Evolutionary conservation across 2,329 filamentous ascomycete genomes (phyloP), one percentile per base, ranked within the genome.

Genomic region (Penicillium sumatraense): DNA sequence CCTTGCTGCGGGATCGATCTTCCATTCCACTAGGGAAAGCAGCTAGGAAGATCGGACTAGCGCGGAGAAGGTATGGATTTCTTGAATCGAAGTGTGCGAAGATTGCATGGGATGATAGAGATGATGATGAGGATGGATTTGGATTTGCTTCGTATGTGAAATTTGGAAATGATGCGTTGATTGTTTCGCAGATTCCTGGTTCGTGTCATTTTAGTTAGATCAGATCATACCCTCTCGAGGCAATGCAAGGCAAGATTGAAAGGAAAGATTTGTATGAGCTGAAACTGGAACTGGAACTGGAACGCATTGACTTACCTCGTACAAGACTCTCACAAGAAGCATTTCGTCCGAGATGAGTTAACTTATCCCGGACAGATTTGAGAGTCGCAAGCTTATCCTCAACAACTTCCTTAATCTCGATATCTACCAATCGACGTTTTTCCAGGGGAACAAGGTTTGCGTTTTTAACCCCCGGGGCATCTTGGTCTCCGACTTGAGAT

Each of bases 41-140:
- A 1, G 63, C 51, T 11, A 63, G 33, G 18, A 63, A 61, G 29
- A 74, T 61, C 3, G 65, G 58, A n/a, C 72, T 68, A 1, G 65
- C 70, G 2, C 70, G 65, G 20, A 9, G 18, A 1, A 63, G 41
- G 40, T 53, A 60, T 3, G 57, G 54, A 11, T 57, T 14, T 3
- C 21, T 26, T 1, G n/a, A n/a, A 10, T 56, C 31, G 18, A 60
- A 60, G 13, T 11, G 26, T 9, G 54, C 57, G 8, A 27, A 42
- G 3, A 62, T n/a, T 2, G 47, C 8, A 7, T 24, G 45, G 1
- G 31, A 24, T n/a, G n/a, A n/a, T n/a, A n/a, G n/a, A n/a, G n/a
- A n/a, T n/a, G n/a, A 1, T 18, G 16, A 1, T 16, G 9, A 14
- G 33, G 13, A 33, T 33, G 18, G 16, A 26, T 36, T 7, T 2